Percentiles rank a stretch among this genome's conserved stretches.
Evolutionary conservation across 225 moss, liverwort and hornwort genomes (phyloP).

Genomic region (Antitrichia curtipendula): DNA sequence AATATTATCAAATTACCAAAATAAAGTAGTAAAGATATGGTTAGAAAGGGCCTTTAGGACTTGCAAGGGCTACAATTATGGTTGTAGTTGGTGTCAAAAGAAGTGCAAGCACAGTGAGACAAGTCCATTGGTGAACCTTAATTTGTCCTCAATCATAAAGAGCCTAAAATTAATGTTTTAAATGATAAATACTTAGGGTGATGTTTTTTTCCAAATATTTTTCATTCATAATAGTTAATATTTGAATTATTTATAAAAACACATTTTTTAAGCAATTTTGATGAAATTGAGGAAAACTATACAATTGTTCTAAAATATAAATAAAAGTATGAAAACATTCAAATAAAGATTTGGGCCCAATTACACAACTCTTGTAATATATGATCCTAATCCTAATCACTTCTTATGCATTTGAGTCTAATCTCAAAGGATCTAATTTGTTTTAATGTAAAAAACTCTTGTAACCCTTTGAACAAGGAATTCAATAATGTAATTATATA

Average conservation of each 20-base stretch:
- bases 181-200: background rate
- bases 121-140: rapidly evolving
- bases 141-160: background rate
- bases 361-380: too few relatives aligned
- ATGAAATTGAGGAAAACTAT: background rate
- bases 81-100: background rate
- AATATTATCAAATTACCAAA: too few relatives aligned
- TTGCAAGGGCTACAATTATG: background rate
- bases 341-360: background rate
- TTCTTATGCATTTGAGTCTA: too few relatives aligned
- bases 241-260: background rate
- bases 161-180: background rate
- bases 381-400: too few relatives aligned
- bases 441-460: too few relatives aligned
- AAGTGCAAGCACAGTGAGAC: rapidly evolving
- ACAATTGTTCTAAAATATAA: background rate
- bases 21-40: background rate
- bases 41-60: too few relatives aligned
- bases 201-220: background rate
- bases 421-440: too few relatives aligned
- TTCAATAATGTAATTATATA: too few relatives aligned
- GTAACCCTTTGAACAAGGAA: too few relatives aligned
- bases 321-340: background rate
- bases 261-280: background rate
- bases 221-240: background rate